phyloP scores from a whole-genome alignment of 768 basidiomycete species.

The Kwoniella botswanensis region DNA sequence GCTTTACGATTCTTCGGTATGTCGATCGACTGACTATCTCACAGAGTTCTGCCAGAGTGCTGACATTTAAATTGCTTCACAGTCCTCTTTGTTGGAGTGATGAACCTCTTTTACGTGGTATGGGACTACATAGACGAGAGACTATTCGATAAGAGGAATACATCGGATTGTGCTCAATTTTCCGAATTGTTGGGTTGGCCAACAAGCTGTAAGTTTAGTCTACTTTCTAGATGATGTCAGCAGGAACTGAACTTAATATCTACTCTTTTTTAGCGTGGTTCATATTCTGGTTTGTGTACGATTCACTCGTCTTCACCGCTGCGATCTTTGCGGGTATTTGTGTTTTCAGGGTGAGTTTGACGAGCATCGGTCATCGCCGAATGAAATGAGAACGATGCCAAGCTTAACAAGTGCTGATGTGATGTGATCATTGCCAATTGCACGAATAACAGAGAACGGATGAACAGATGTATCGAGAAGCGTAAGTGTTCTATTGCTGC shows the following conservation, averaged over 20 bases:
- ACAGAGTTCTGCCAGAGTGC: conserved; percentile 44
- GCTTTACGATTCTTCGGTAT: conserved; percentile 69
- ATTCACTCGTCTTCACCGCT: conserved; percentile 72
- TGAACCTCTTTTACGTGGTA: conserved; percentile 72
- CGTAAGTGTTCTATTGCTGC: conserved; percentile 32
- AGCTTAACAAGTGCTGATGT: conserved; percentile 8
- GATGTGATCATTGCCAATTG: neutral
- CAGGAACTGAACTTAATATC: conserved; percentile 7
- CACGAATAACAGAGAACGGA: conserved; percentile 35
- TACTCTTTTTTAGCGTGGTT: conserved; percentile 74
- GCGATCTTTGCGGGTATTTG: conserved; percentile 81
- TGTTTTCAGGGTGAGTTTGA: conserved; percentile 74
- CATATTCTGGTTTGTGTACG: conserved; percentile 79
- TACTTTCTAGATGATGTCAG: neutral
- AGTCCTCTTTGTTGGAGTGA: conserved; percentile 53
- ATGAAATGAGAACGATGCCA: neutral
- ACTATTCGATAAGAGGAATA: conserved; percentile 92
- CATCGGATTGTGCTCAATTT: conserved; percentile 91
- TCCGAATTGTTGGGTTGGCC: conserved; percentile 66
- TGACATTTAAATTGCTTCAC: conserved; percentile 11
- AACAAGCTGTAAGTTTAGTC: conserved; percentile 47
- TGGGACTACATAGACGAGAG: conserved; percentile 96
- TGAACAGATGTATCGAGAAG: conserved; percentile 54
- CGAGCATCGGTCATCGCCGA: conserved; percentile 13
- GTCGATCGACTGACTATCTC: conserved; percentile 66